Conservation (phyloP, 805 yeast species). For the Saccharomycopsis fibuligera region DNA sequence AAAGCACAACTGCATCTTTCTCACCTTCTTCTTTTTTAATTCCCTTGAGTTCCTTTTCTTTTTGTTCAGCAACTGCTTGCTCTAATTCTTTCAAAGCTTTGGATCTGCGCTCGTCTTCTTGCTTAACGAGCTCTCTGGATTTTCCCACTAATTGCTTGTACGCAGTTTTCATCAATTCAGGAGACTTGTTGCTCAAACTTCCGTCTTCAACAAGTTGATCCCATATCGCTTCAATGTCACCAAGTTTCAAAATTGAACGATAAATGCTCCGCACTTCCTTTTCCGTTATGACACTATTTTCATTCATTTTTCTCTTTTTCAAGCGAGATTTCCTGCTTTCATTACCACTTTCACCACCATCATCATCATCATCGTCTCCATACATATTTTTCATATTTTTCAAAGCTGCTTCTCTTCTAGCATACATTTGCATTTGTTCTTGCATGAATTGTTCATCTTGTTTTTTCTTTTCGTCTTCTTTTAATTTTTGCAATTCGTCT, state of each 20-base stretch:
- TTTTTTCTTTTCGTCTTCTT: constrained; percentile 83
- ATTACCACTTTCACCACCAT: constrained; percentile 32
- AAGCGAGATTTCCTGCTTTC: constrained; percentile 34
- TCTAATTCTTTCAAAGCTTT: constrained; percentile 53
- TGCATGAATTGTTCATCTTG: constrained; percentile 81
- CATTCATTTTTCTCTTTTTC: constrained; percentile 35
- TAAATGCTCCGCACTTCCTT: constrained; percentile 83
- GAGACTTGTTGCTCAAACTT: constrained; percentile 74
- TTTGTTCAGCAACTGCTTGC: constrained; percentile 50
- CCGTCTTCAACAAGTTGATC: constrained; percentile 88
- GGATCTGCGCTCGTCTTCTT: constrained; percentile 59
- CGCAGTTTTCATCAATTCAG: constrained; percentile 67
- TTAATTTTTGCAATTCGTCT: constrained; percentile 80
- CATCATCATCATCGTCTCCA: constrained; percentile 34
- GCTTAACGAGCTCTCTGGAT: constrained; percentile 54
- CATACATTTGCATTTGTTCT: constrained; percentile 83
- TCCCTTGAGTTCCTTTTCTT: constrained; percentile 35
- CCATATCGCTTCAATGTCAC: constrained; percentile 72
- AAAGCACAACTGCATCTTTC: constrained; percentile 43
- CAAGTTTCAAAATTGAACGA: constrained; percentile 72
- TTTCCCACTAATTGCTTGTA: constrained; percentile 64
- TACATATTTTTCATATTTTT: constrained; percentile 46
- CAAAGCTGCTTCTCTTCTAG: constrained; percentile 72
- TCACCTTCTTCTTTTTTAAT: constrained; percentile 27
- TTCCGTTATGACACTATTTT: constrained; percentile 61